Conservation (phyloP, 495 filamentous ascomycete species). For the Penicillium steckii region DNA sequence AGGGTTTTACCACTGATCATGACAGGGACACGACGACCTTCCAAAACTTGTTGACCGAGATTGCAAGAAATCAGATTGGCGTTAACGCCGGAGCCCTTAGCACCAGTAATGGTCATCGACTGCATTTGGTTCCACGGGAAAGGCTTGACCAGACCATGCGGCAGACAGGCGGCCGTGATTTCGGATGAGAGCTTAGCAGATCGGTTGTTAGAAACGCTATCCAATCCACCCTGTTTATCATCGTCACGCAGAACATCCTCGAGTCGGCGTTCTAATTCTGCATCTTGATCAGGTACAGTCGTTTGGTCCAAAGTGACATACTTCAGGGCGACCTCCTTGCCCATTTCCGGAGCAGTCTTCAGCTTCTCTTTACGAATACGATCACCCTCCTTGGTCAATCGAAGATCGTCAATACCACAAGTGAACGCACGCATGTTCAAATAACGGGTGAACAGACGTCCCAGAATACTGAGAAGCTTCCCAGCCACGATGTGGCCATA, state of each 20-base stretch:
- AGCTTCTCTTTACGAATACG: conserved; percentile 66
- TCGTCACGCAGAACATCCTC: conserved; percentile 91
- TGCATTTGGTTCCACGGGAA: conserved; percentile 99
- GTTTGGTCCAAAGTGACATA: conserved; percentile 84
- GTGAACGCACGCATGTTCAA: conserved; percentile 92
- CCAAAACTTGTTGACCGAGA: conserved; percentile 93
- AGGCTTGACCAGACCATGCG: conserved; percentile 77
- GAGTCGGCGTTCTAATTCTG: conserved; percentile 70
- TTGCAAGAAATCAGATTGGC: conserved; percentile 98
- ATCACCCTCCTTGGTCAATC: conserved; percentile 81
- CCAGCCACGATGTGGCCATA: conserved; percentile 88
- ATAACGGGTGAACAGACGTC: conserved; percentile 83
- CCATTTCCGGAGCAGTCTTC: conserved; percentile 66
- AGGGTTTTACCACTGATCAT: conserved; percentile 98
- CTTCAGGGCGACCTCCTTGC: conserved; percentile 78
- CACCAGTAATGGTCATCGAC: conserved; percentile 94
- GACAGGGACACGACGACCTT: conserved; percentile 89
- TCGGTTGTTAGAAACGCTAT: conserved; percentile 76
- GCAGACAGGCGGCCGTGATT: conserved; percentile 77
- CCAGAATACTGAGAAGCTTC: conserved; percentile 81
- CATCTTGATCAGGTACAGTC: conserved; percentile 55
- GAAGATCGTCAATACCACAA: conserved; percentile 96
- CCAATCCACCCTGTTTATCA: conserved; percentile 81
- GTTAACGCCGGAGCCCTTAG: conserved; percentile 91
- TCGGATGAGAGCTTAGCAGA: conserved; percentile 71